Base-by-base conservation (phyloP, 495 filamentous ascomycete genomes). In the Podospora bellae-mahoneyi region DNA sequence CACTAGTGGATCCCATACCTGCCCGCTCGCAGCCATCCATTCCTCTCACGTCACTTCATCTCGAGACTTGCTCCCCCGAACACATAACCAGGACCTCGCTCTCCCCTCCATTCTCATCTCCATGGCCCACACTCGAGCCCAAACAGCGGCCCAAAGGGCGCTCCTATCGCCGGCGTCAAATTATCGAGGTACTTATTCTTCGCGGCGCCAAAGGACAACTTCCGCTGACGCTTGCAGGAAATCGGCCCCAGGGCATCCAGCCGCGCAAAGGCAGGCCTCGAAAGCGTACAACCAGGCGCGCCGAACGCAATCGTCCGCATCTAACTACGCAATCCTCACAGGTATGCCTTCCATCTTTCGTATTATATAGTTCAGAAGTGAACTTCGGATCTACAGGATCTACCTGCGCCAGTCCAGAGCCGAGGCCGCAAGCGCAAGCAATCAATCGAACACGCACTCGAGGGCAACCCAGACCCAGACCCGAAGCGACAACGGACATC, bases 51-150 rank as follows among this genome's bases (percentile, higher is more conserved):
- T 65, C 65, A 64, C 68, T 64, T 44, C 64, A 64, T 67, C 68
- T 70, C 56, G 53, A 64, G 32, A 64, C 59, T 0, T 20, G 0
- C 16, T 64, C 58, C 65, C 56, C 34, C n/a, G 10, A 20, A 44
- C 62, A 68, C 27, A 68, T 59, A 68, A 66, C 62, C 58, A 65
- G 32, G 27, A 67, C 55, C 65, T 68, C 65, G 69, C 66, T 10
- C 60, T 53, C 27, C 53, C 26, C 57, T 63, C 65, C 62, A 15
- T 68, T 62, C 65, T 58, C 48, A 65, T 64, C 44, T 44, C 69
- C 63, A 71, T 71, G 69, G 66, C 69, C 69, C 62, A 60, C 66
- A 71, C 69, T 68, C 62, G 58, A 71, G 66, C 69, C 34, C 62
- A 71, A 66, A 64, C 69, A 67, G 65, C 62, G 62, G 62, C 62